phyloP scores from a whole-genome alignment of 352 stramenopile genomes.

The Phytophthora nicotianae region DNA sequence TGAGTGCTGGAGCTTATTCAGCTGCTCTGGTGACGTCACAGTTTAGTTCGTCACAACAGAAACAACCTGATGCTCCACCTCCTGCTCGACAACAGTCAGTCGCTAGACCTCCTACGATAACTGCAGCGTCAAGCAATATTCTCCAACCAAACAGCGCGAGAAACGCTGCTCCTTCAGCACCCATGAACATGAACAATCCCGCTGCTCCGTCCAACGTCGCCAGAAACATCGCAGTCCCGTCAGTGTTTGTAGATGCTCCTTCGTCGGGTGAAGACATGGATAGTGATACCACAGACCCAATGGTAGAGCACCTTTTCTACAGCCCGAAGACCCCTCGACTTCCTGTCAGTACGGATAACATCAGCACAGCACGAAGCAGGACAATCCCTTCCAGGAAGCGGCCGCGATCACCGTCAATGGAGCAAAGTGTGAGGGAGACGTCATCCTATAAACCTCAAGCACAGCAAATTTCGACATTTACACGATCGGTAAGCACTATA shows the following conservation, averaged over 20 bases:
- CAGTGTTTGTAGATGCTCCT: slow-evolving; percentile 65
- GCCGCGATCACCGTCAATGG: slow-evolving; percentile 29
- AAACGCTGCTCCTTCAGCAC: not conserved
- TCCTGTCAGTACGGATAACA: not conserved
- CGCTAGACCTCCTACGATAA: slow-evolving; percentile 1
- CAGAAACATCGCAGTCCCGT: slow-evolving; percentile 22
- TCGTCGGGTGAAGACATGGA: slow-evolving; percentile 63
- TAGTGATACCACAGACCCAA: slow-evolving; percentile 76
- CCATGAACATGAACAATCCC: slow-evolving; percentile 8
- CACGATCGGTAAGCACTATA: not conserved
- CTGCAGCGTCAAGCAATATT: not conserved
- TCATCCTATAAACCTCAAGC: slow-evolving; percentile 1
- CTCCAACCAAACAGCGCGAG: slow-evolving; percentile 2
- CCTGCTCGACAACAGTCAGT: slow-evolving; percentile 6
- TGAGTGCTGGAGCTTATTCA: slow-evolving; percentile 55
- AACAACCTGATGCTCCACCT: slow-evolving; percentile 3
- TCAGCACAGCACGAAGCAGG: slow-evolving; percentile 2
- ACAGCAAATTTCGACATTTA: slow-evolving; percentile 3
- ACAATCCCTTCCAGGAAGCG: slow-evolving; percentile 36
- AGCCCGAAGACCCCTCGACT: slow-evolving; percentile 66
- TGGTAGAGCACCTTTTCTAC: slow-evolving; percentile 79
- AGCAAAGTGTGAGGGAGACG: not conserved
- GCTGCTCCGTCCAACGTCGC: not conserved
- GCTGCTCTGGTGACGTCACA: slow-evolving; percentile 60
- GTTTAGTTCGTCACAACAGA: slow-evolving; percentile 33